Conservation (phyloP, 139 green algal species). For the Desmodesmus armatus region DNA sequence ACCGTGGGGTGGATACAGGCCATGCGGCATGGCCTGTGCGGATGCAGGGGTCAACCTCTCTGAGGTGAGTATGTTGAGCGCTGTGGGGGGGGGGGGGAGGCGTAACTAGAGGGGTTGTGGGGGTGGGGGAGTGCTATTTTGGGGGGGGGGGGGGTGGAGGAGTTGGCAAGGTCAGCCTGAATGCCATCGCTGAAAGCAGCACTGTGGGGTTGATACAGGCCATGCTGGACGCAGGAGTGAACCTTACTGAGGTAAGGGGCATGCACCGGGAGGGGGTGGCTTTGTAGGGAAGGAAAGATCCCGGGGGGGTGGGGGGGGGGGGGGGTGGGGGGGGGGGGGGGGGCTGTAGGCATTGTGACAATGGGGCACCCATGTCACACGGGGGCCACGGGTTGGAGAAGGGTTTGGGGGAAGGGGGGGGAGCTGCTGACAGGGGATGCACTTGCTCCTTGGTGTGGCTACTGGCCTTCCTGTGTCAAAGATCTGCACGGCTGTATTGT, state of each 20-base stretch:
- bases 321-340: constrained; percentile 77
- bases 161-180: constrained; percentile 64
- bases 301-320: too few species aligned
- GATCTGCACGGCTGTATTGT: too few species aligned
- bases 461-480: too few species aligned
- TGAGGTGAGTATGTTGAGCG: neutral
- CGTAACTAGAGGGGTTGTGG: constrained; percentile 66
- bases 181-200: constrained; percentile 76
- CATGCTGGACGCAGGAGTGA: constrained; percentile 70
- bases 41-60: neutral
- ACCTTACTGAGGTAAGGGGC: constrained; percentile 68
- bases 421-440: too few species aligned
- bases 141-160: too few species aligned
- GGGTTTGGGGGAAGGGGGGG: too few species aligned
- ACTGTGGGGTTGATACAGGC: constrained; percentile 76
- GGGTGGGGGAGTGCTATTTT: too few species aligned
- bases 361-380: too few species aligned
- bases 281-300: too few species aligned
- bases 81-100: constrained; percentile 65
- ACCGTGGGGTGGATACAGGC: constrained; percentile 73
- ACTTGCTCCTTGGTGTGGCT: too few species aligned
- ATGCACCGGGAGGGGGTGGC: neutral
- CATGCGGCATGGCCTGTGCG: constrained; percentile 65
- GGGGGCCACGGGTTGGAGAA: too few species aligned
- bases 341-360: too few species aligned